phyloP scores from a whole-genome alignment of 306 rosid genomes.

The Echinosophora koreensis region DNA sequence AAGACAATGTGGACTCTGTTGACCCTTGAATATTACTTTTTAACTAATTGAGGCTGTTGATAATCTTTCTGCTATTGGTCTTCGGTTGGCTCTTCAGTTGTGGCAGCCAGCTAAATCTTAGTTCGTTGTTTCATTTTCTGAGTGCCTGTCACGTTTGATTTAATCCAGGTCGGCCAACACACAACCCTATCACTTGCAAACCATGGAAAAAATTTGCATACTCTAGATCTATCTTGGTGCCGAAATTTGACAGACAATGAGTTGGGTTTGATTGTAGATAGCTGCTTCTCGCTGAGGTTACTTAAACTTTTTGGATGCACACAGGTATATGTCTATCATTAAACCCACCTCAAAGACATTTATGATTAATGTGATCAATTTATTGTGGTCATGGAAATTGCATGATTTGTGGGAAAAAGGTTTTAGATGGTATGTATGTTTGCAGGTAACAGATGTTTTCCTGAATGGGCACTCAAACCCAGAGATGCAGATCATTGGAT shows the following conservation, averaged over 20 bases:
- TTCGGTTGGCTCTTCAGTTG: slow-evolving; percentile 31
- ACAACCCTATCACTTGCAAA: slow-evolving; percentile 71
- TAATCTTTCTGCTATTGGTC: slow-evolving; percentile 27
- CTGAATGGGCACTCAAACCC: slow-evolving; percentile 72
- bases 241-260: slow-evolving; percentile 69
- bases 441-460: slow-evolving; percentile 73
- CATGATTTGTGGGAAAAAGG: neutral
- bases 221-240: slow-evolving; percentile 90
- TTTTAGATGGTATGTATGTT: slow-evolving; percentile 7
- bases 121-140: slow-evolving; percentile 36
- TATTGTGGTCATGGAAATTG: neutral
- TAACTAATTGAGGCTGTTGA: slow-evolving; percentile 21
- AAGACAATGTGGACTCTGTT: neutral
- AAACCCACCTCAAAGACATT: slow-evolving; percentile 1
- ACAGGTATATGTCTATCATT: slow-evolving; percentile 62
- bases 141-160: slow-evolving; percentile 33
- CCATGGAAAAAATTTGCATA: slow-evolving; percentile 62
- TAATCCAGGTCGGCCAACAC: slow-evolving; percentile 69
- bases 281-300: slow-evolving; percentile 69
- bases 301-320: slow-evolving; percentile 87
- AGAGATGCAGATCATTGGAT: slow-evolving; percentile 63
- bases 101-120: neutral
- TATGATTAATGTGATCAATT: slow-evolving; percentile 15
- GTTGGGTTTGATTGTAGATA: slow-evolving; percentile 79
- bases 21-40: slow-evolving; percentile 8